phyloP scores from a whole-genome alignment of 2,329 filamentous ascomycete species.

The Drechslerella stenobrocha region DNA sequence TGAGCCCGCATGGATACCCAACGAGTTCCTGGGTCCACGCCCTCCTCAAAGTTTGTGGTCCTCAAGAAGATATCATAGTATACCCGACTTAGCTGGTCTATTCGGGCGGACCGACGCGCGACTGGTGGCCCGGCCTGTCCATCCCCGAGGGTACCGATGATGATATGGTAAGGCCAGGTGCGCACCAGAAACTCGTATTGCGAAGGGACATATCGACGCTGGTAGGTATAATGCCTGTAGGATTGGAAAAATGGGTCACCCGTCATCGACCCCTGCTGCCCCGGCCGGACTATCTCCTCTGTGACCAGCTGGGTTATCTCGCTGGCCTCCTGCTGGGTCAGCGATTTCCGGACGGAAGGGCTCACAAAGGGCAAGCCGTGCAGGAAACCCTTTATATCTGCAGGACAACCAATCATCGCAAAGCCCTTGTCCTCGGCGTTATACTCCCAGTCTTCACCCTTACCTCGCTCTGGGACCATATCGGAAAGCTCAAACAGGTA shows the following conservation, averaged over 20 bases:
- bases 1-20: constrained; percentile 24
- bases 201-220: neutral
- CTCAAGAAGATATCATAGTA: constrained; percentile 22
- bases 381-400: constrained; percentile 13
- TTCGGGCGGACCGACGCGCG: neutral
- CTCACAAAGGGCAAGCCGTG: neutral
- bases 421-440: neutral
- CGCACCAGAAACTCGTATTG: constrained; percentile 6
- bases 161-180: constrained; percentile 16
- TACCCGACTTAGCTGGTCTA: constrained; percentile 10
- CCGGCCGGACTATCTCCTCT: neutral
- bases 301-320: neutral
- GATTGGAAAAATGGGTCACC: no score
- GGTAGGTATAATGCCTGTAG: constrained; percentile 14
- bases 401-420: constrained; percentile 1
- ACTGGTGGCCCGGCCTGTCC: neutral
- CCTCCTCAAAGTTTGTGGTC: neutral
- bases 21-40: neutral
- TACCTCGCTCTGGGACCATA: neutral
- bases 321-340: neutral
- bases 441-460: constrained; percentile 8
- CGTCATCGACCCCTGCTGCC: no score
- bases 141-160: constrained; percentile 2
- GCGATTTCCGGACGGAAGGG: constrained; percentile 2
- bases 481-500: constrained; percentile 19